phyloP scores from a whole-genome alignment of 2,329 filamentous ascomycete species.

The Botrytis pseudocinerea region DNA sequence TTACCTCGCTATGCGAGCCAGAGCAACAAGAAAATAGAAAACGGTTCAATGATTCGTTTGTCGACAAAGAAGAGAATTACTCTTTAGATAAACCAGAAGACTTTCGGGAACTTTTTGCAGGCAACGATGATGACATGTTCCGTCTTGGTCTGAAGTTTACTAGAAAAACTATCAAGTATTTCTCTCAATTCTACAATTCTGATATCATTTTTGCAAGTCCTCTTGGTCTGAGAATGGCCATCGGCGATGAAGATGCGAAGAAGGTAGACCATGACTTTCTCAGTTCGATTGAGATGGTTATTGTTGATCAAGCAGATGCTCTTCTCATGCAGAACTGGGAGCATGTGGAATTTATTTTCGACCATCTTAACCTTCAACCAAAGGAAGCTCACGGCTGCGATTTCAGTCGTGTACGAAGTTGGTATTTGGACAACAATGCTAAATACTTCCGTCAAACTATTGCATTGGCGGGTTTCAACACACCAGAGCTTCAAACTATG shows the following conservation, averaged over 20 bases:
- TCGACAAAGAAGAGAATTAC: slow-evolving; percentile 66
- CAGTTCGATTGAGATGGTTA: slow-evolving; percentile 85
- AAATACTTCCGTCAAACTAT: slow-evolving; percentile 82
- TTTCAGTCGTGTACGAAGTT: slow-evolving; percentile 83
- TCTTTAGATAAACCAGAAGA: slow-evolving; percentile 77
- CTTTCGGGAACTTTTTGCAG: slow-evolving; percentile 85
- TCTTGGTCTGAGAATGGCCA: slow-evolving; percentile 83
- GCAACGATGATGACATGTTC: slow-evolving; percentile 98
- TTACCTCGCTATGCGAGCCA: slow-evolving; percentile 73
- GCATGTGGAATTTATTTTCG: slow-evolving; percentile 87
- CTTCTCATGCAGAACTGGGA: slow-evolving; percentile 99
- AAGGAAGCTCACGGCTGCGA: slow-evolving; percentile 90
- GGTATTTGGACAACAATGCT: slow-evolving; percentile 90
- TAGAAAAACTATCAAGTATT: slow-evolving; percentile 91
- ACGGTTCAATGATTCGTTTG: slow-evolving; percentile 83
- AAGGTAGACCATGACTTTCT: slow-evolving; percentile 84
- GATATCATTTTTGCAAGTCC: slow-evolving; percentile 93
- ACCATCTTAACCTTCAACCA: slow-evolving; percentile 87
- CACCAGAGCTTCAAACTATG: slow-evolving; percentile 82
- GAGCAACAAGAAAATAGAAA: slow-evolving; percentile 96
- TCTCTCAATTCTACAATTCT: slow-evolving; percentile 92
- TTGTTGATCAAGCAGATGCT: slow-evolving; percentile 90
- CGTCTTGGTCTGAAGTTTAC: slow-evolving; percentile 95
- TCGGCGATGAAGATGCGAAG: slow-evolving; percentile 70
- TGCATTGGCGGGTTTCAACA: slow-evolving; percentile 77